Percentiles rank a stretch among this genome's conserved stretches.
Conservation (phyloP, 2,329 filamentous ascomycete species). For the Sarocladium oryzae region DNA sequence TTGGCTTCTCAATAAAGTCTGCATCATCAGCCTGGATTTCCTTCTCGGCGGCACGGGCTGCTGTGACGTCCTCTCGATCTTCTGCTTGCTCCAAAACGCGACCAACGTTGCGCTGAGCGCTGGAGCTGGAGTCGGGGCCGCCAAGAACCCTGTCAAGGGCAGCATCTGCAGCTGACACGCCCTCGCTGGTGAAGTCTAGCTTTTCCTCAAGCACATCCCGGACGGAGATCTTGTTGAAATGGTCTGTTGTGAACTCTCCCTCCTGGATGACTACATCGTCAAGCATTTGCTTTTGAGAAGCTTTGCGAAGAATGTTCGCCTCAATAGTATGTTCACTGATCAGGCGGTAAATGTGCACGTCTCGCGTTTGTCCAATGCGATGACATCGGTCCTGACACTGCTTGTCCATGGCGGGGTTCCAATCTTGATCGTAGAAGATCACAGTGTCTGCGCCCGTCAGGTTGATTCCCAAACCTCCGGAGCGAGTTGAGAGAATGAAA, state of each 20-base stretch:
- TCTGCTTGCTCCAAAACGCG: slow-evolving; percentile 83
- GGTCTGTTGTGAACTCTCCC: slow-evolving; percentile 94
- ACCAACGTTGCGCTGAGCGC: slow-evolving; percentile 55
- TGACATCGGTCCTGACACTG: slow-evolving; percentile 97
- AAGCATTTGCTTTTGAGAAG: slow-evolving; percentile 94
- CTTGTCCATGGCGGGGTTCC: slow-evolving; percentile 99
- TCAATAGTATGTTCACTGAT: slow-evolving; percentile 94
- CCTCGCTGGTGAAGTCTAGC: slow-evolving; percentile 39
- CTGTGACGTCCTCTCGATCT: slow-evolving; percentile 84
- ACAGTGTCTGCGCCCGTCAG: slow-evolving; percentile 94
- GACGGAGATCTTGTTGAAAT: slow-evolving; percentile 75
- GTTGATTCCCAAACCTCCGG: slow-evolving; percentile 92
- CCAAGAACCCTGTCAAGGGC: slow-evolving; percentile 84
- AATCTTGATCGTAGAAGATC: slow-evolving; percentile 98
- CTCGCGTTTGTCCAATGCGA: slow-evolving; percentile 92
- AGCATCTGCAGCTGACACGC: slow-evolving; percentile 66
- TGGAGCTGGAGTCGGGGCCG: slow-evolving; percentile 44
- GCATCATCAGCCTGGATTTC: slow-evolving; percentile 82
- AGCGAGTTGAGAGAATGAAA: slow-evolving; percentile 92
- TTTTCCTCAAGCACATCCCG: slow-evolving; percentile 61
- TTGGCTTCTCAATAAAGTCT: slow-evolving; percentile 68
- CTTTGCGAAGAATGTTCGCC: slow-evolving; percentile 93
- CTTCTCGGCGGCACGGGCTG: slow-evolving; percentile 79
- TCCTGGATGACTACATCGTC: slow-evolving; percentile 98
- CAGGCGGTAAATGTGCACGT: slow-evolving; percentile 96